Evolutionary conservation across 148 eudicot species (phyloP).

Genomic region (Cornus suecica): DNA sequence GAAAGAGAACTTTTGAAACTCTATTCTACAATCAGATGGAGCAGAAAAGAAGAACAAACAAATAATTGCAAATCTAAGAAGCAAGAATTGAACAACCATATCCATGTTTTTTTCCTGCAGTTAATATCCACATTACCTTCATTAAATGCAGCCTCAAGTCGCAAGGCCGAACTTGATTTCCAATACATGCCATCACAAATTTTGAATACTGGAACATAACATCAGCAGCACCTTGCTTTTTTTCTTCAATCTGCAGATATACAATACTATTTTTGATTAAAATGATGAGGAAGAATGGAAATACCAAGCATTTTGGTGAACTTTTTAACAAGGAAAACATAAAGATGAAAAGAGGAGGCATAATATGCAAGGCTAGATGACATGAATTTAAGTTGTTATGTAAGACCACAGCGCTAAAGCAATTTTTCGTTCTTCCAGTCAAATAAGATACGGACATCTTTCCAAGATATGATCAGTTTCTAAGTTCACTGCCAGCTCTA

Average conservation of each 20-base stretch:
- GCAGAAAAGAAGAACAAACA: background rate
- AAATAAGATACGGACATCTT: too few relatives aligned
- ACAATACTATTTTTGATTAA: slow-evolving; percentile 1
- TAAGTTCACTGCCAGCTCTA: too few relatives aligned
- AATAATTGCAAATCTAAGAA: background rate
- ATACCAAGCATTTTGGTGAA: background rate
- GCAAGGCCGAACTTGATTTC: slow-evolving; percentile 78
- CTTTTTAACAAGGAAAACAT: background rate
- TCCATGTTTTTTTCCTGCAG: background rate
- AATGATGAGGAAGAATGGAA: background rate
- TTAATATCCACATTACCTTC: slow-evolving; percentile 46
- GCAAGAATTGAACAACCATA: background rate
- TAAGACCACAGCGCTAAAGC: too few relatives aligned
- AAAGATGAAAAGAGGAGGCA: background rate
- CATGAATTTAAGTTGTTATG: too few relatives aligned
- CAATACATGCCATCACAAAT: slow-evolving; percentile 69
- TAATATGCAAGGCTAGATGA: too few relatives aligned
- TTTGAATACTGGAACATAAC: slow-evolving; percentile 73
- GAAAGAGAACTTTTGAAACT: background rate
- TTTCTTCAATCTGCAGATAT: slow-evolving; percentile 59
- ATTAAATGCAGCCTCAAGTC: slow-evolving; percentile 83
- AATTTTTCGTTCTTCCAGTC: too few relatives aligned
- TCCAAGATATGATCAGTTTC: too few relatives aligned
- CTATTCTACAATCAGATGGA: background rate
- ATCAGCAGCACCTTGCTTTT: slow-evolving; percentile 88